Conservation (phyloP, 1,284 basidiomycete species). For the Cronartium quercuum region DNA sequence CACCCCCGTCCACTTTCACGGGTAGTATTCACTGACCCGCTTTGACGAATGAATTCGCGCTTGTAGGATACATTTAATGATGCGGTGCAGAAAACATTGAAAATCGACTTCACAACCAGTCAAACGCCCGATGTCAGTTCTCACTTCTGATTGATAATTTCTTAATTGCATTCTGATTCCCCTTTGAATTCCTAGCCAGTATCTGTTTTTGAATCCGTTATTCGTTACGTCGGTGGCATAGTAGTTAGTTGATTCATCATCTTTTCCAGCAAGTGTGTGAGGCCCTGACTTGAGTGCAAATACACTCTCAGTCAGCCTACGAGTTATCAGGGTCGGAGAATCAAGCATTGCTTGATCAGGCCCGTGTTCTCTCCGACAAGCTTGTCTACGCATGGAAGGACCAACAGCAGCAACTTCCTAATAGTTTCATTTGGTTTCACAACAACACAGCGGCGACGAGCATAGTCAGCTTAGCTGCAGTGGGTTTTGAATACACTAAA, state of each 20-base stretch:
- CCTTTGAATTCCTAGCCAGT: background rate
- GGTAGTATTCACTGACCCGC: background rate
- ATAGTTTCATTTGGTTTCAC: constrained; percentile 4
- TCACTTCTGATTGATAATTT: background rate
- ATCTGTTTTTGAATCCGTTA: constrained; percentile 28
- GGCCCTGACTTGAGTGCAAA: background rate
- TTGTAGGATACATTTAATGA: constrained; percentile 18
- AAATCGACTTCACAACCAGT: constrained; percentile 37
- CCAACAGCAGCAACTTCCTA: constrained; percentile 20
- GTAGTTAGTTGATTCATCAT: constrained; percentile 1
- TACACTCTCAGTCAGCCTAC: constrained; percentile 27
- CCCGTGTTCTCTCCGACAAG: constrained; percentile 14
- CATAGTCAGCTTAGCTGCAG: constrained; percentile 22
- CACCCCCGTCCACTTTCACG: background rate
- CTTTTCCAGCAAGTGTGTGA: background rate
- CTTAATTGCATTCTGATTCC: background rate
- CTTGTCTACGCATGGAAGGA: constrained; percentile 24
- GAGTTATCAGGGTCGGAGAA: constrained; percentile 30
- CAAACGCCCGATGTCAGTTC: constrained; percentile 3
- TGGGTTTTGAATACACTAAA: background rate
- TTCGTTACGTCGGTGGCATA: constrained; percentile 31
- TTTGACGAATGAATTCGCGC: background rate
- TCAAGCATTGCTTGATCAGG: constrained; percentile 27
- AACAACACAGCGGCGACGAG: background rate
- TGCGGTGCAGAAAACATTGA: constrained; percentile 15